Conservation (phyloP, 2,329 filamentous ascomycete genomes). For the Colletotrichum aenigma region DNA sequence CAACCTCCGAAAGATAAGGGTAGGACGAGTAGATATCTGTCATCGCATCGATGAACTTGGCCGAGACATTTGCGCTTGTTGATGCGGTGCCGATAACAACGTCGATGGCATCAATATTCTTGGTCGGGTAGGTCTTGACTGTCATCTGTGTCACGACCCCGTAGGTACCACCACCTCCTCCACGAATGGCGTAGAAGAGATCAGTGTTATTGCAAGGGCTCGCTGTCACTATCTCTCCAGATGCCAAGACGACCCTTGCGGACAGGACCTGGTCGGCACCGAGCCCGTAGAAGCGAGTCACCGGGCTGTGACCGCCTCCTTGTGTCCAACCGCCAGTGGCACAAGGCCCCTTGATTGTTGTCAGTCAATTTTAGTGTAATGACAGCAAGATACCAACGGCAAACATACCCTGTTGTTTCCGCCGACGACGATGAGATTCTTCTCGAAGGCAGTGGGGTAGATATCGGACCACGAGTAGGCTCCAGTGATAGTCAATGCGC, state of each 20-base stretch:
- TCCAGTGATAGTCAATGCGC: conserved; percentile 39
- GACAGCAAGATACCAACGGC: not conserved
- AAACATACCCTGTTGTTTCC: conserved; percentile 1
- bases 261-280: conserved; percentile 31
- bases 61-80: conserved; percentile 16
- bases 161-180: conserved; percentile 33
- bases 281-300: conserved; percentile 43
- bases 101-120: conserved; percentile 44
- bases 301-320: conserved; percentile 57
- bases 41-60: not conserved
- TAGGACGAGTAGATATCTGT: not conserved
- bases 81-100: conserved; percentile 37
- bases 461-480: conserved; percentile 43
- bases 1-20: not conserved
- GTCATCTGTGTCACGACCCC: conserved; percentile 31
- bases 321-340: conserved; percentile 55
- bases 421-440: not conserved
- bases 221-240: conserved; percentile 26
- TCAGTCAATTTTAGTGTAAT: conserved; percentile 23
- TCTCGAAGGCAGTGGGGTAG: conserved; percentile 37
- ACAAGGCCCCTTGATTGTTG: conserved; percentile 23
- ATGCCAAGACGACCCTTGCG: conserved; percentile 31
- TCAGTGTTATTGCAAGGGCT: conserved; percentile 27
- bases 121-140: conserved; percentile 25
- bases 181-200: conserved; percentile 33